phyloP scores from a whole-genome alignment of 257 asterid genomes.

The Solanum tacnaense region DNA sequence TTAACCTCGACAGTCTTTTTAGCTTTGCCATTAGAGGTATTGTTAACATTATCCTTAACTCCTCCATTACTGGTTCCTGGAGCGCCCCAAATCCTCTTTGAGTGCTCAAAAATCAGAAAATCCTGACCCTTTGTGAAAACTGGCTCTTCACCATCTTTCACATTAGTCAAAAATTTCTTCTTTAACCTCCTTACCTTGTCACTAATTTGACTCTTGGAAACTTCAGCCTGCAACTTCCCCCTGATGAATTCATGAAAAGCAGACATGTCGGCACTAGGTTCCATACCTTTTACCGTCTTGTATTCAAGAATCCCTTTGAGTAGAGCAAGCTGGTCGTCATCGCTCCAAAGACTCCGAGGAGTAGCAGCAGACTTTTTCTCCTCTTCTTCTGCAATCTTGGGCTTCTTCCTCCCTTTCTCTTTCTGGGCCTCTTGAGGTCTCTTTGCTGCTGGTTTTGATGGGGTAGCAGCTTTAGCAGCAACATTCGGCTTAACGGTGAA shows the following conservation, averaged over 20 bases:
- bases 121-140: conserved; percentile 41
- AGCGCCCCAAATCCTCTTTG: conserved; percentile 45
- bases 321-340: conserved; percentile 40
- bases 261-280: conserved; percentile 21
- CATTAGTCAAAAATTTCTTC: conserved; percentile 25
- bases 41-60: neutral
- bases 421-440: neutral
- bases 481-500: conserved; percentile 27
- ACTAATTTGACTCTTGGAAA: conserved; percentile 27
- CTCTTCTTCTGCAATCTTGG: conserved; percentile 9
- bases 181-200: conserved; percentile 37
- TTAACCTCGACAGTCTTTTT: neutral
- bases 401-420: conserved; percentile 7
- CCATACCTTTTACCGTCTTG: conserved; percentile 18
- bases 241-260: conserved; percentile 31
- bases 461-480: neutral
- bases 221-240: conserved; percentile 24
- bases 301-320: conserved; percentile 42
- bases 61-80: neutral
- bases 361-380: conserved; percentile 9
- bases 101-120: conserved; percentile 13
- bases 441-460: conserved; percentile 13
- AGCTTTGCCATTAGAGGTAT: neutral
- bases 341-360: conserved; percentile 34
- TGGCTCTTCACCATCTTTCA: conserved; percentile 27